Percentiles rank a stretch among this genome's conserved stretches.
Evolutionary conservation across 331 rosid genomes (phyloP).

Genomic region (Stylosanthes scabra): DNA sequence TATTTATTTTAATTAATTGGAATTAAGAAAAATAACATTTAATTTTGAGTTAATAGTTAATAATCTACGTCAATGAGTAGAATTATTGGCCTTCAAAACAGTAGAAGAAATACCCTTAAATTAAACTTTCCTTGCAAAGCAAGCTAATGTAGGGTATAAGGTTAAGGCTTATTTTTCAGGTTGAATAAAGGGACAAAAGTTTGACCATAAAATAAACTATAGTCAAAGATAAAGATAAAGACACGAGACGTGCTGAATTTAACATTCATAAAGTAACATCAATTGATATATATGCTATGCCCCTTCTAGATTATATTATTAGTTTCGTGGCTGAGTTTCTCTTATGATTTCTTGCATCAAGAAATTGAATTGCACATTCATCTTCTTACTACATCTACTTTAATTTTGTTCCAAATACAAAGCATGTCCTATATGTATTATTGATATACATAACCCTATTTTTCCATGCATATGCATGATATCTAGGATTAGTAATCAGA

Average conservation of each 20-base stretch:
- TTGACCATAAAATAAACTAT: constrained; percentile 8
- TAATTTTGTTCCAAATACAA: not conserved
- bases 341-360: not conserved
- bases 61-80: constrained; percentile 16
- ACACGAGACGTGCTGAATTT: constrained; percentile 15
- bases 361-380: not conserved
- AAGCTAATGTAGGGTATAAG: constrained; percentile 4
- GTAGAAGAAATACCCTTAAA: not conserved
- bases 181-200: not conserved
- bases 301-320: constrained; percentile 15
- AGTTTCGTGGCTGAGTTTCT: not conserved
- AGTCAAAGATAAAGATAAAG: constrained; percentile 37
- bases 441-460: not conserved
- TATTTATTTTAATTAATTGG: not conserved
- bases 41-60: not conserved
- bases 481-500: not conserved
- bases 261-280: constrained; percentile 24
- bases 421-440: not conserved
- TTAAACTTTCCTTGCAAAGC: constrained; percentile 15
- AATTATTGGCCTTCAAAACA: constrained; percentile 3
- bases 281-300: not conserved
- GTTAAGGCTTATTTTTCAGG: not conserved
- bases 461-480: not conserved
- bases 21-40: constrained; percentile 16
- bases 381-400: not conserved